These are phyloP conservation scores for Hirsutella rhossiliensis DNA, from an alignment of 2,329 filamentous ascomycete species.

Conservation along the genomic window DNA sequence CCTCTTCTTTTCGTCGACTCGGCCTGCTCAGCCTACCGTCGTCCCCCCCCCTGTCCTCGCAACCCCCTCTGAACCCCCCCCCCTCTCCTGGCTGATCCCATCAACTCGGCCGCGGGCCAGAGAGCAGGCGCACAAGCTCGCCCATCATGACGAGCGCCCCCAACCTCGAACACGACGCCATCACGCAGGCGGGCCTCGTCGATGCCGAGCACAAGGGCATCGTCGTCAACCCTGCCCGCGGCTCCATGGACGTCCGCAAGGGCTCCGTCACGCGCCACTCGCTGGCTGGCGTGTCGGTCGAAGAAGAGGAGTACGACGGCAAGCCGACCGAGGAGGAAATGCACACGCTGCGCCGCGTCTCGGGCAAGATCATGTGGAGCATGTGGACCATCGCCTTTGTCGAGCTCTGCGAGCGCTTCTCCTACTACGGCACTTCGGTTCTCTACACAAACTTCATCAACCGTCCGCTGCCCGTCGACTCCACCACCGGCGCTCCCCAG, in stretches of 20 bases:
- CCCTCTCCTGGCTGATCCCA: background rate
- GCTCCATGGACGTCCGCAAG: slow-evolving; percentile 15
- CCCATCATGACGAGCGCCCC: slow-evolving; percentile 20
- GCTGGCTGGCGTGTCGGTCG: slow-evolving; percentile 6
- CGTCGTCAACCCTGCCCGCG: slow-evolving; percentile 12
- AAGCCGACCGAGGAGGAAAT: slow-evolving; percentile 51
- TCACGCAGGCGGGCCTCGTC: slow-evolving; percentile 18
- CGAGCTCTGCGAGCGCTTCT: slow-evolving; percentile 66
- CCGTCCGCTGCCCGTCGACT: slow-evolving; percentile 38
- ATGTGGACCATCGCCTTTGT: slow-evolving; percentile 61
- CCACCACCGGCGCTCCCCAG: slow-evolving; percentile 37
- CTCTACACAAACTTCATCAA: slow-evolving; percentile 59
- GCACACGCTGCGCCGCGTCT: slow-evolving; percentile 47
- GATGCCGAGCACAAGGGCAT: slow-evolving; percentile 18
- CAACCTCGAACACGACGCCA: slow-evolving; percentile 24
- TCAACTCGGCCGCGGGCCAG: background rate
- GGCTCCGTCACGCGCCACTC: slow-evolving; percentile 6
- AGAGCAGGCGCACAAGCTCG: background rate
- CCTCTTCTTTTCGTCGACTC: background rate
- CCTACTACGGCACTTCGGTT: slow-evolving; percentile 61
- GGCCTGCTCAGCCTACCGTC: background rate
- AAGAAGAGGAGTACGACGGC: slow-evolving; percentile 19
- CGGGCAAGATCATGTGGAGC: slow-evolving; percentile 51
- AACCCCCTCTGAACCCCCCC: background rate
- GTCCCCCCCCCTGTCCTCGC: background rate